Percentiles rank a stretch among this genome's conserved stretches.
These are phyloP conservation scores for Kodamaea suecica DNA, from an alignment of 1,139 yeast genomes.

Conservation along the genomic window DNA sequence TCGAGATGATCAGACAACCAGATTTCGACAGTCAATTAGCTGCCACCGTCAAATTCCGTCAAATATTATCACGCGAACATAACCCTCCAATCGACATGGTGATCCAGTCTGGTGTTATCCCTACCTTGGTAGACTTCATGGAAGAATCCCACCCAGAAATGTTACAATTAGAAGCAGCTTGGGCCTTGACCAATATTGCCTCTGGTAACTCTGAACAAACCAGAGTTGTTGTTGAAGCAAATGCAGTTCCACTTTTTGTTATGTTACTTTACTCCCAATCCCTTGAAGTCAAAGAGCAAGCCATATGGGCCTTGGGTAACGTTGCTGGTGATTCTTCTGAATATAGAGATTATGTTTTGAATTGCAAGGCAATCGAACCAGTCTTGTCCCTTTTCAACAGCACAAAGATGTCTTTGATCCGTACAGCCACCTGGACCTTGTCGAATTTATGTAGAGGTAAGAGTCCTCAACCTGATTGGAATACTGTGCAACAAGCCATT, in stretches of 20 bases:
- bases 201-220: slow-evolving; percentile 94
- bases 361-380: slow-evolving; percentile 86
- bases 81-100: slow-evolving; percentile 98
- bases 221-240: slow-evolving; percentile 82
- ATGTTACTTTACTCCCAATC: slow-evolving; percentile 76
- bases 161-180: slow-evolving; percentile 96
- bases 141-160: slow-evolving; percentile 72
- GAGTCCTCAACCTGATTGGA: slow-evolving; percentile 96
- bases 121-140: slow-evolving; percentile 85
- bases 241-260: slow-evolving; percentile 91
- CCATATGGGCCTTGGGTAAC: slow-evolving; percentile 98
- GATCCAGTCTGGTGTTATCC: slow-evolving; percentile 89
- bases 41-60: slow-evolving; percentile 92
- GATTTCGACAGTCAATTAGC: slow-evolving; percentile 80
- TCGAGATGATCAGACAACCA: slow-evolving; percentile 72
- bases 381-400: slow-evolving; percentile 75
- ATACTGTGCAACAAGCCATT: slow-evolving; percentile 75
- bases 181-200: slow-evolving; percentile 98
- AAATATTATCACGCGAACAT: slow-evolving; percentile 87
- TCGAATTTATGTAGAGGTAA: slow-evolving; percentile 96
- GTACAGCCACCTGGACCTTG: slow-evolving; percentile 98
- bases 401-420: slow-evolving; percentile 79
- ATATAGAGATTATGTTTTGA: slow-evolving; percentile 84
- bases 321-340: slow-evolving; percentile 95
- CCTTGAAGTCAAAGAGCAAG: slow-evolving; percentile 93